A percentile compares a stretch with the other conserved stretches of the same genome.
Conservation (phyloP, 306 rosid species). For the Trifolium dubium region DNA sequence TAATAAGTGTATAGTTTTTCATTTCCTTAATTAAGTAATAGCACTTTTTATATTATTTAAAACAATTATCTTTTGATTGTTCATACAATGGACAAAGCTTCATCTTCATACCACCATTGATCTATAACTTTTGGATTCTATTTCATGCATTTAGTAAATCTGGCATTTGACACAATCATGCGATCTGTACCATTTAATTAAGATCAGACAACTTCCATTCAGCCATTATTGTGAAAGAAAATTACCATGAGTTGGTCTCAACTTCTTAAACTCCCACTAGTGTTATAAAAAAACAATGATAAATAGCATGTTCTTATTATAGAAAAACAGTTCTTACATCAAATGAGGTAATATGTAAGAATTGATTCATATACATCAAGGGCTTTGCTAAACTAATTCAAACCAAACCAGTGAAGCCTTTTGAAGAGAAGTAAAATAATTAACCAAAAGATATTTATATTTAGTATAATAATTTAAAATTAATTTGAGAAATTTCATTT, state of each 20-base stretch:
- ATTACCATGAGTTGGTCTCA: neutral
- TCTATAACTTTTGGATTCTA: neutral
- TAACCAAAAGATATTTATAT: too few relatives aligned
- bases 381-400: too few relatives aligned
- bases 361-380: too few relatives aligned
- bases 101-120: neutral
- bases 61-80: neutral
- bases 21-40: neutral
- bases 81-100: neutral
- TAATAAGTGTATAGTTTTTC: neutral
- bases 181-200: neutral
- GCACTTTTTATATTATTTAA: neutral
- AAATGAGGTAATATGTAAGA: too few relatives aligned
- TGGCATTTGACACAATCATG: neutral
- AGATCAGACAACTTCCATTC: neutral
- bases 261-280: neutral
- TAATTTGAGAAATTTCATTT: too few relatives aligned
- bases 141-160: neutral
- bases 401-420: neutral
- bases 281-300: neutral
- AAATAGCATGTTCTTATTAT: neutral
- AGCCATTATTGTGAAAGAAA: neutral
- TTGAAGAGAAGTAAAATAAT: neutral
- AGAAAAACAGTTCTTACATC: too few relatives aligned
- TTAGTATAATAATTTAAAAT: neutral